Percentiles rank a stretch among this genome's conserved stretches.
phyloP scores from a whole-genome alignment of 352 stramenopile genomes.

The Thalassiosira livingstoniorum region DNA sequence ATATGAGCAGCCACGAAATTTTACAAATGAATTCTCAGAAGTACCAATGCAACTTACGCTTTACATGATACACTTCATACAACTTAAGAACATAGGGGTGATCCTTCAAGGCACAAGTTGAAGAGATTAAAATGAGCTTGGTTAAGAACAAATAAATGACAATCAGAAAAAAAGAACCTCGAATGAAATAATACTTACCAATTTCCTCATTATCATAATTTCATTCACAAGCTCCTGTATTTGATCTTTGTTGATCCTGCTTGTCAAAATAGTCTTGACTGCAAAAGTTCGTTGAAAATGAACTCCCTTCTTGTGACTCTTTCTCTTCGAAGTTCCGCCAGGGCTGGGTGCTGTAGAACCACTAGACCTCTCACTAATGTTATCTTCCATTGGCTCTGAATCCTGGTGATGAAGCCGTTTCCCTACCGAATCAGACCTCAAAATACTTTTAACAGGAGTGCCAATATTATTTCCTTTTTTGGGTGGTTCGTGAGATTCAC shows the following conservation, averaged over 20 bases:
- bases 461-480: constrained; percentile 1
- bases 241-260: constrained; percentile 54
- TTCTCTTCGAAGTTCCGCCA: neutral
- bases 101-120: constrained; percentile 32
- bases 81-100: constrained; percentile 67
- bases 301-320: constrained; percentile 32
- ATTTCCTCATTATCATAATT: constrained; percentile 68
- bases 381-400: neutral
- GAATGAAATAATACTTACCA: constrained; percentile 35
- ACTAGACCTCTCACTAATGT: neutral
- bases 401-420: neutral
- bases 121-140: neutral
- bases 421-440: constrained; percentile 13
- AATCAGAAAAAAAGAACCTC: neutral
- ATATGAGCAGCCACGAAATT: too few species aligned
- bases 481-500: constrained; percentile 37
- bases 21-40: too few species aligned
- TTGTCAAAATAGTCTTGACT: constrained; percentile 67
- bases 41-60: constrained; percentile 64
- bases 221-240: constrained; percentile 65
- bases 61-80: constrained; percentile 71
- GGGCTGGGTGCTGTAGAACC: neutral
- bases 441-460: constrained; percentile 14
- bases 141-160: neutral
- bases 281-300: constrained; percentile 64